Evolutionary conservation across 1,284 basidiomycete species (phyloP), one percentile per base, ranked within the genome.

Genomic region (Cutaneotrichosporon sp.): DNA sequence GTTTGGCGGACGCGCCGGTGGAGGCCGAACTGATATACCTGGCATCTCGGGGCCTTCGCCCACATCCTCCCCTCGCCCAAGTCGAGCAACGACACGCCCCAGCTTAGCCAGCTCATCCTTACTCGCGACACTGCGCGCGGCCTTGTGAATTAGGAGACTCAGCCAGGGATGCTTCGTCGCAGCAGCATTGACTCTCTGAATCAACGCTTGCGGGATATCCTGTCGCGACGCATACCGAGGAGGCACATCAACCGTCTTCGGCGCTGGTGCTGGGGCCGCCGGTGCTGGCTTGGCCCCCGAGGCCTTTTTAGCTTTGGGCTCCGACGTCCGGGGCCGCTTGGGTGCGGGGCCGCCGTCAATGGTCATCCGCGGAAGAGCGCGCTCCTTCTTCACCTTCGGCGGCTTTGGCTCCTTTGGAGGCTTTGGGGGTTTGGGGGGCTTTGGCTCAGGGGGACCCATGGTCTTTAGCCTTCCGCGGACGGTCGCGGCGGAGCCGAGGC

Each of bases 111-210:
- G 56, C 55, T 73, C 71, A 24, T 70, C 70, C 49, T 70, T 69
- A 46, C 57, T 66, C 3, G 71, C 71, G 5, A 60, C 61, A 43
- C 61, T 66, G 20, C 68, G 57, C n/a, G 71, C 71, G 1, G 71
- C 71, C 58, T 71, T 73, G 61, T 73, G 70, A 24, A 73, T 73
- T 24, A 73, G 55, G 5, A 66, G 55, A 1, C 67, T 67, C 0
- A 73, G 59, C 71, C 71, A 73, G 3, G 63, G 64, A 39, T 67
- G 60, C 34, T 63, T 61, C 1, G 66, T 55, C 0, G 71, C 71
- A 4, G 71, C 71, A 29, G 61, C 61, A 47, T 73, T 73, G 32
- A 73, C 71, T 29, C 67, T 57, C 41, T 68, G 66, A 31, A 73
- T 73, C 20, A 73, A 58, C 3, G 56, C 54, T 17, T 63, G 61